Evolutionary conservation across 2,329 filamentous ascomycete species (phyloP), one percentile per base, ranked within the genome.

Genomic region (Aspergillus texensis): DNA sequence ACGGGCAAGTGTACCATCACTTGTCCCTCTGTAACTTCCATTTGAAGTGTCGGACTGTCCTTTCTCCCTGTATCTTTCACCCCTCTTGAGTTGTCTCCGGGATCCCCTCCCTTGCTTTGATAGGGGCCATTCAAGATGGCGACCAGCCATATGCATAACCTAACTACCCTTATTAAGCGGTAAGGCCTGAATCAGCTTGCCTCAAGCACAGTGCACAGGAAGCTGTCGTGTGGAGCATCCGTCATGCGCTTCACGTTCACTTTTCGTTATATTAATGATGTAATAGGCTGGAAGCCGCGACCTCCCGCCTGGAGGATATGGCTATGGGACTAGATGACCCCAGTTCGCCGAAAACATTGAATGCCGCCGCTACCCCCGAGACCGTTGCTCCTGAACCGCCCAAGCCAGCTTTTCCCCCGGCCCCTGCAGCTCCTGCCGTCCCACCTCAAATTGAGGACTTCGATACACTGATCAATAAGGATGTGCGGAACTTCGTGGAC

Each of bases 121-220:
- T 30, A 64, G 58, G 63, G 65, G 59, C 60, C 62, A 41, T 61
- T 62, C 68, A 76, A 70, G 61, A 94, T 94, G 91, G 87, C 90
- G 69, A 82, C 88, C 67, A 91, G 86, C 81, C 92, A 93, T 74
- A 97, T 98, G 93, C 90, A 98, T 81, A 98, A 97, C 78, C 83
- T 99, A 67, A 96, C 93, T 41, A 99, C 95, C 60, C 88, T 99
- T 74, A 97, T 99, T 83, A 99, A 99, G 87, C 89, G 95, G 95
- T 98, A 87, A 72, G 87, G 81, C 26, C 54, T 28, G 26, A 8
- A 30, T 59, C 34, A 28, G 14, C n/a, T 8, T 55, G 21, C 32
- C 11, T 6, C 34, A 24, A 12, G 21, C 16, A 19, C 41, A 24
- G 26, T 10, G 16, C 16, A 21, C 54, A 24, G 32, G 19, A n/a